Evolutionary conservation across 345 rosid genomes (phyloP), one percentile per base, ranked within the genome.

Genomic region (Turritis glabra): DNA sequence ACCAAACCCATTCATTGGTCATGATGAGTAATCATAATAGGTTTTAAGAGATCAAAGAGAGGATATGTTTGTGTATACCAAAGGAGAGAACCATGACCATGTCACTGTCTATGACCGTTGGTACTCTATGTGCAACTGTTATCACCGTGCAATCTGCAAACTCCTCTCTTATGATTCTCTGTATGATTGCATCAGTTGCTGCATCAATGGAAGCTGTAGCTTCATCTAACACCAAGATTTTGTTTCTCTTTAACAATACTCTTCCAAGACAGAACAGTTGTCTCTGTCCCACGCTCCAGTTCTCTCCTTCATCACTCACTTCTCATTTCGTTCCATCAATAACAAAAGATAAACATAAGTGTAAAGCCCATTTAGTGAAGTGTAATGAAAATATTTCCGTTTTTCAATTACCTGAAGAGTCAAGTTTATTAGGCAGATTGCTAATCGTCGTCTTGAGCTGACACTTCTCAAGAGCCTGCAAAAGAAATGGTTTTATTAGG

Each of bases 221-320:
- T 80, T 89, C 93, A 73, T 89, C 93, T 3, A 85, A 79, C 25
- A 86, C 90, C 10, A 89, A 80, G 56, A 88, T 87, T 72, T 71
- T 80, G 79, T 89, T 89, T 75, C 93, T 85, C 53, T 82, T 85
- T 2, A 85, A 64, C 6, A 89, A 58, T 3, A 89, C 97, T 80
- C 93, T 84, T 62, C 97, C 93, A 14, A 86, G 88, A 78, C 93
- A 88, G 69, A 91, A 86, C 46, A 89, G 77, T 48, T 91, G 97
- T 40, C 91, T 77, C 67, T 88, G 91, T 60, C 97, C 96, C 18
- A 68, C 86, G 41, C 97, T 89, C 97, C 93, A 91, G 51, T 91
- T 91, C 64, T 88, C 93, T n/a, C 91, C 97, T 66, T 89, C 93
- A 52, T 85, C 89, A 64, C 89, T 83, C 48, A 89, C 97, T 89